Base-by-base conservation (phyloP, 75 land plant genomes). In the Isoetes taiwanensis region DNA sequence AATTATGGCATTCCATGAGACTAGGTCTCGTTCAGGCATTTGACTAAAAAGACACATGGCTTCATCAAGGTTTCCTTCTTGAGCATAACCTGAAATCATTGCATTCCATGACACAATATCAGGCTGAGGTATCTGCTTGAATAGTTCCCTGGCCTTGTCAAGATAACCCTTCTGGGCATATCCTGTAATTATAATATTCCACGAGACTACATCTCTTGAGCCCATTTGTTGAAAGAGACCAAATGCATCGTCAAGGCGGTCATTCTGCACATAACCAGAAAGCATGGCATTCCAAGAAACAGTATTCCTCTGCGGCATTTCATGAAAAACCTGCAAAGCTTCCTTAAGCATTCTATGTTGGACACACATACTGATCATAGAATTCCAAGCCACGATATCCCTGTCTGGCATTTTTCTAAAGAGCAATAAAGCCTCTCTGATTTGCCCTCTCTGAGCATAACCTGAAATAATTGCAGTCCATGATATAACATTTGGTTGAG, bases 21-120 rank as follows among this genome's bases (percentile, higher is more conserved):
- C 50, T 23, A 46, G 21, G 16, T 46, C 50, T 23, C 50, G 50
- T n/a, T 46, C 50, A 46, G 50, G 50, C 50, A 46, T 46, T 16
- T n/a, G 21, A 8, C n/a, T 16, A 23, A 46, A 46, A 6, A n/a
- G 16, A 23, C n/a, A 5, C 16, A 46, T n/a, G 6, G 50, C 50
- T 23, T 46, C 50, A n/a, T n/a, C n/a, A 19, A 46, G 50, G 6
- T 46, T 16, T 23, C 16, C 23, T 5, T 8, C 12, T 23, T 46
- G 21, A n/a, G 50, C 50, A n/a, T 46, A 46, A 6, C 25, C 50
- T 16, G 16, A 23, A 6, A 46, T 19, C 12, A 46, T 46, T 23
- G 25, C 50, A n/a, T 46, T 46, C 8, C 50, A 46, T 4, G 50
- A 46, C 4, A 23, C 12, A n/a, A 46, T 23, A n/a, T 23, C 23